phyloP scores from a whole-genome alignment of 352 stramenopile genomes.

The Thraustotheca clavata region DNA sequence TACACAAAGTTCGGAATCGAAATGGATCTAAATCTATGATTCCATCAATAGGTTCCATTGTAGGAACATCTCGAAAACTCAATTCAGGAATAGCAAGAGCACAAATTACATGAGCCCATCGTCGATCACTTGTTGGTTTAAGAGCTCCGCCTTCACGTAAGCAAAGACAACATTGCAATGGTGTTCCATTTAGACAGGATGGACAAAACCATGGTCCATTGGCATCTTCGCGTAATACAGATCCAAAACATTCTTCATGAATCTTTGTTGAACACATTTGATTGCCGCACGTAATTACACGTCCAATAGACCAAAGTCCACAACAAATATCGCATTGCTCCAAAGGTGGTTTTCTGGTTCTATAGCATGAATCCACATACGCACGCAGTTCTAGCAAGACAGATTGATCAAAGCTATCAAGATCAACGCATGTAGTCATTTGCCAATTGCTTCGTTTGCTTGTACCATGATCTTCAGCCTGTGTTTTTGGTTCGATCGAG shows the following conservation, averaged over 20 bases:
- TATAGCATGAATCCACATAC: conserved; percentile 74
- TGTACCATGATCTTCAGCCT: not conserved
- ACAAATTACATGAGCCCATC: conserved; percentile 78
- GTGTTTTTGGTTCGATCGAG: not conserved
- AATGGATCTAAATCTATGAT: conserved; percentile 79
- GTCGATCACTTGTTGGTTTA: conserved; percentile 44
- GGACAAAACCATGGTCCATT: conserved; percentile 66
- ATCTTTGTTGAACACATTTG: conserved; percentile 53
- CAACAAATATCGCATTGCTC: conserved; percentile 77
- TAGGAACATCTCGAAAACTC: conserved; percentile 69
- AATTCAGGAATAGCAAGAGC: conserved; percentile 80
- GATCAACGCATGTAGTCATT: conserved; percentile 26
- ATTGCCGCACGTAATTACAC: conserved; percentile 56
- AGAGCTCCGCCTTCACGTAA: conserved; percentile 70
- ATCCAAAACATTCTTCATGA: conserved; percentile 79
- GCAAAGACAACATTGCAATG: conserved; percentile 63
- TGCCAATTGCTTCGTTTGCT: conserved; percentile 17
- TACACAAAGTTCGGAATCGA: conserved; percentile 71
- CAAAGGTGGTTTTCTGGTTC: conserved; percentile 59
- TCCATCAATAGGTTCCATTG: conserved; percentile 72
- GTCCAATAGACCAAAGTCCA: conserved; percentile 69
- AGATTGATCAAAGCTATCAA: conserved; percentile 45
- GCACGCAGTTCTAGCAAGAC: conserved; percentile 48
- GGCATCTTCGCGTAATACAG: conserved; percentile 41
- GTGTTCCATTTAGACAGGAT: conserved; percentile 60